A percentile compares a stretch with the other conserved stretches of the same genome.
phyloP scores from a whole-genome alignment of 805 yeast species.

The Lipomyces yamanashiensis region DNA sequence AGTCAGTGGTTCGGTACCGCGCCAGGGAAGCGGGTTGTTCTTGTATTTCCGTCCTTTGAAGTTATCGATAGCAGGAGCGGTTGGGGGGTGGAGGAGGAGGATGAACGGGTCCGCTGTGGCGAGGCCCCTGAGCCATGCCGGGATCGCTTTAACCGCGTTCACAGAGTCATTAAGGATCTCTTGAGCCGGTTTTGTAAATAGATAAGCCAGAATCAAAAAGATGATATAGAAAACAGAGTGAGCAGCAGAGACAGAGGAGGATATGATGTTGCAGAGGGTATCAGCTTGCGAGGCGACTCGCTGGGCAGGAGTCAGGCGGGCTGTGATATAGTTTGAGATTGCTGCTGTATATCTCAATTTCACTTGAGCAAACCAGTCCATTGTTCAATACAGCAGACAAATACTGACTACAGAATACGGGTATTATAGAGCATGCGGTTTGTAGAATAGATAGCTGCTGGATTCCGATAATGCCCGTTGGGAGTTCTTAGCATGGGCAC shows the following conservation, averaged over 20 bases:
- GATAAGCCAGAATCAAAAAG: neutral
- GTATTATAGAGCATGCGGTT: too few relatives aligned
- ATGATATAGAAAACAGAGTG: neutral
- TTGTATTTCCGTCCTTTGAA: neutral
- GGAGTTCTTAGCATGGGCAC: too few relatives aligned
- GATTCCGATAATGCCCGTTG: too few relatives aligned
- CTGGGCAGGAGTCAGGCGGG: neutral
- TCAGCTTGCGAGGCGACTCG: neutral
- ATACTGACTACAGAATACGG: too few relatives aligned
- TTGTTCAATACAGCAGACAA: too few relatives aligned
- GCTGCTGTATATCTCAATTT: neutral
- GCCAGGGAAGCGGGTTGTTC: neutral
- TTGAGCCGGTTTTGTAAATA: neutral
- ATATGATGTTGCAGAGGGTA: neutral
- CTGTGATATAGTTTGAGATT: neutral
- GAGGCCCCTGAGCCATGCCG: neutral
- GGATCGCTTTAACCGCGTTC: neutral
- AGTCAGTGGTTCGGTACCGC: conserved; percentile 13
- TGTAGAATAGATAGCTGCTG: too few relatives aligned
- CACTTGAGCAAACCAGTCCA: too few relatives aligned
- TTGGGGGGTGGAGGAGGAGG: conserved; percentile 1
- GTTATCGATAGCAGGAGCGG: neutral
- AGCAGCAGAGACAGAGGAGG: neutral
- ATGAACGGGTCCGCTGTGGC: neutral
- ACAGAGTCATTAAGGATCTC: neutral